These are phyloP conservation scores for Phytophthora multivora DNA, from an alignment of 352 stramenopile genomes.

Conservation along the genomic window DNA sequence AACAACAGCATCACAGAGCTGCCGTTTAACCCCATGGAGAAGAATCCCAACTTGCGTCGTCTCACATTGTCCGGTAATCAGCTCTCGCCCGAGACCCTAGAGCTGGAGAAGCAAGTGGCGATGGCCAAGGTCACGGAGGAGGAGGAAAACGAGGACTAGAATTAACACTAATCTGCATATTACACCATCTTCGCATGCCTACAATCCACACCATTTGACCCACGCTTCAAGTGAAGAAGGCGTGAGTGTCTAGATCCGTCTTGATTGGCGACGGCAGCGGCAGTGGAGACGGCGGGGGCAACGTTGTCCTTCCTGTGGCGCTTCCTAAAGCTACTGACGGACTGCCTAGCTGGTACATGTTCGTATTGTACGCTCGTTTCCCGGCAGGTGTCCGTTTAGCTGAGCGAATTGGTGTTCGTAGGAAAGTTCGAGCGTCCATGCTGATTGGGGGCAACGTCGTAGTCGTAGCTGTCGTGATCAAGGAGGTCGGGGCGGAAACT, in stretches of 20 bases:
- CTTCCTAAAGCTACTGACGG: constrained; percentile 9
- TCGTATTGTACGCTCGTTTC: constrained; percentile 31
- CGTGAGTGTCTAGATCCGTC: constrained; percentile 82
- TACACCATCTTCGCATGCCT: constrained; percentile 24
- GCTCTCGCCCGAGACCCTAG: constrained; percentile 56
- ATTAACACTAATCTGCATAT: constrained; percentile 16
- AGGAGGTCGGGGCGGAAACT: constrained; percentile 15
- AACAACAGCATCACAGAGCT: constrained; percentile 85
- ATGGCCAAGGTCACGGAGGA: constrained; percentile 60
- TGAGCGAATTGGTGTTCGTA: constrained; percentile 33
- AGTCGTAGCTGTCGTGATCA: constrained; percentile 22
- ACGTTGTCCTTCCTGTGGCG: constrained; percentile 20
- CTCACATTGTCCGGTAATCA: constrained; percentile 85
- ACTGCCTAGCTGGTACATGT: constrained; percentile 30
- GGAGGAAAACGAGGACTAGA: constrained; percentile 44
- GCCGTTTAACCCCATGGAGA: constrained; percentile 83
- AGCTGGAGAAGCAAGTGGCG: constrained; percentile 67
- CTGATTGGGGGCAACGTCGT: constrained; percentile 40
- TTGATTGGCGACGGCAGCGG: constrained; percentile 84
- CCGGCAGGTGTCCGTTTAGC: constrained; percentile 29
- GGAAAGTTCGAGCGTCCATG: constrained; percentile 33
- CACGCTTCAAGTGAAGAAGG: constrained; percentile 77
- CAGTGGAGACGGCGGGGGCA: constrained; percentile 49
- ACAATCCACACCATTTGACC: constrained; percentile 5
- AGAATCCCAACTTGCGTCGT: constrained; percentile 63